Conservation (phyloP, 2,329 filamentous ascomycete species). For the Myriosclerotinia curreyana region DNA sequence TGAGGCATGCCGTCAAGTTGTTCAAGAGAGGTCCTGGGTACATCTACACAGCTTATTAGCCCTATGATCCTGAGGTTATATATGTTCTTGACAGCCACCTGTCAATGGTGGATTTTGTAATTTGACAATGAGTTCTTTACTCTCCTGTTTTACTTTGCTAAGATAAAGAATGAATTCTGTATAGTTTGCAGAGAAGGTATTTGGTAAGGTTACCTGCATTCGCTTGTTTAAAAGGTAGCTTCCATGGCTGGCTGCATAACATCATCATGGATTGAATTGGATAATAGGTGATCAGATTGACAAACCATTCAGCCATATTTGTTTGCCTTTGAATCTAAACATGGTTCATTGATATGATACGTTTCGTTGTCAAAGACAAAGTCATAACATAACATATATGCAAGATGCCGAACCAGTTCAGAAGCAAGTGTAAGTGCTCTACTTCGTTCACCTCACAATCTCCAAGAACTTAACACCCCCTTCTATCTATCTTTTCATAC, state of each 20-base stretch:
- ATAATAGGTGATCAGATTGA: background rate
- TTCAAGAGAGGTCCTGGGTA: background rate
- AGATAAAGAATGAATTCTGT: background rate
- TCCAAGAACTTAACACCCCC: background rate
- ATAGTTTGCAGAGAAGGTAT: background rate
- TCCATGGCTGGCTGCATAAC: no score
- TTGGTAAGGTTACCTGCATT: background rate
- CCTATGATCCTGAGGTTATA: background rate
- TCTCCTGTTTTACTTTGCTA: background rate
- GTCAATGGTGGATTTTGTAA: background rate
- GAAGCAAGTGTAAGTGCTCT: background rate
- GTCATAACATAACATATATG: background rate
- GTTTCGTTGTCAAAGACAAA: background rate
- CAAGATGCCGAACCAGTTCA: background rate
- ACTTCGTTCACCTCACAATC: background rate
- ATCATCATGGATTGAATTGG: no score
- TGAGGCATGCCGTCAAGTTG: background rate
- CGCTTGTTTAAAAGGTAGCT: background rate
- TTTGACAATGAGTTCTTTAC: background rate
- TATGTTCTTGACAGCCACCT: background rate
- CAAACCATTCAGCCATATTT: background rate
- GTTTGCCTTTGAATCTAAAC: background rate
- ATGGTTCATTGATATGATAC: background rate
- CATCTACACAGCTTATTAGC: fast-evolving
- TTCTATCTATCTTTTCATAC: background rate